A percentile compares a stretch with the other conserved stretches of the same genome.
Evolutionary conservation across 768 basidiomycete species (phyloP).

Genomic region (Tulasnella sp.): DNA sequence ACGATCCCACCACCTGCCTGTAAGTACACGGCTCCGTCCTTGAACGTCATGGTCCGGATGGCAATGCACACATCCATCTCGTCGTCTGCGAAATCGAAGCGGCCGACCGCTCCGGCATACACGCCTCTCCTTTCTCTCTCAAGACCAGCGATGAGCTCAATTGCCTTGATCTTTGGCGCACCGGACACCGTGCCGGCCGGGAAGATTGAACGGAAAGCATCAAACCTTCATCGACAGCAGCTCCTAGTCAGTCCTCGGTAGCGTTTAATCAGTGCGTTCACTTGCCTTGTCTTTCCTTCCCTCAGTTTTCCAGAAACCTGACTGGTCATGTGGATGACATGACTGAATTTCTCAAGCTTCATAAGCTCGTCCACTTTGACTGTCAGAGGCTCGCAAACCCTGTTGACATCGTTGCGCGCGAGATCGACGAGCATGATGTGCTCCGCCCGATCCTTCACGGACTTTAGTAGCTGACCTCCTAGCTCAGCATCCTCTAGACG

Average conservation of each 20-base stretch:
- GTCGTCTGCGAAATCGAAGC: constrained; percentile 90
- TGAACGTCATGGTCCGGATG: constrained; percentile 96
- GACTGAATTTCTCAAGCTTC: constrained; percentile 89
- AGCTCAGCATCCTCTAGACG: constrained; percentile 73
- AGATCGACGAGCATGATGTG: constrained; percentile 99
- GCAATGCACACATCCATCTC: constrained; percentile 99
- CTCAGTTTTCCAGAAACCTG: constrained; percentile 84
- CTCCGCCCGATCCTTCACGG: constrained; percentile 93
- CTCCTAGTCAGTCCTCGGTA: neutral
- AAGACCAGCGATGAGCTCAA: constrained; percentile 77
- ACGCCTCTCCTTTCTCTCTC: constrained; percentile 87
- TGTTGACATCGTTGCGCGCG: constrained; percentile 95
- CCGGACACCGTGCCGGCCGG: constrained; percentile 98
- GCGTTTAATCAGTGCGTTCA: neutral
- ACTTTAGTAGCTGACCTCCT: constrained; percentile 59
- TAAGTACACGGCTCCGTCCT: constrained; percentile 79
- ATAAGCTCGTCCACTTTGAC: constrained; percentile 95
- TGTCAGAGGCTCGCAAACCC: constrained; percentile 88
- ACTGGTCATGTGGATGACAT: constrained; percentile 94
- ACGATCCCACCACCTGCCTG: constrained; percentile 98
- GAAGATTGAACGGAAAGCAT: constrained; percentile 98
- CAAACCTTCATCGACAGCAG: constrained; percentile 53
- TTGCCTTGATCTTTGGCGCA: constrained; percentile 97
- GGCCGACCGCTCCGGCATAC: constrained; percentile 96
- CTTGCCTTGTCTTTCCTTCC: constrained; percentile 69